Evolutionary conservation across 176 grass and related monocot species (phyloP), one percentile per base, ranked within the genome.

Genomic region (Puya raimondii): DNA sequence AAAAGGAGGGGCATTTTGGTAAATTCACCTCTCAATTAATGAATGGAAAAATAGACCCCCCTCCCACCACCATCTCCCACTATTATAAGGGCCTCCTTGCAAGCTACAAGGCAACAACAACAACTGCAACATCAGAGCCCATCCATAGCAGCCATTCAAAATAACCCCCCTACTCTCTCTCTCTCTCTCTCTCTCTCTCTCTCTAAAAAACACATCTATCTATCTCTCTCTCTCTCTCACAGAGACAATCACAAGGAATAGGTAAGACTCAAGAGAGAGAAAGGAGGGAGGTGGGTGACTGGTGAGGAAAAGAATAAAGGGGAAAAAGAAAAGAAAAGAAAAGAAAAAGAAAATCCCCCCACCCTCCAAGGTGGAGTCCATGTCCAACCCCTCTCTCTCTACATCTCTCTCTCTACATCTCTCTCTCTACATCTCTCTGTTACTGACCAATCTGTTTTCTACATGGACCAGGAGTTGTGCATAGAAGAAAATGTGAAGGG

Each of bases 351-450:
- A 7, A 85, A 85, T 80, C 82, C 77, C 82, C 77, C 67, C 72
- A 85, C 82, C 82, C 53, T 85, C 66, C 72, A 76, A 80, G 75
- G 61, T 49, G 67, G 18, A 85, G 66, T 69, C 51, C 67, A 80
- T 71, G 58, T 71, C 77, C 72, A 69, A 71, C 65, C 72, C 23
- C 66, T 52, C 70, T 23, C 63, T 53, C 67, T 14, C 23, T n/a
- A n/a, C n/a, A n/a, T 66, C 63, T 16, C 68, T 65, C 70, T 67
- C 51, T 49, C 69, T 23, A 47, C 14, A 23, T 47, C 33, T 14
- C 25, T 74, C 53, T 69, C 71, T 42, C 33, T 6, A 42, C 33
- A 42, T 42, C 33, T 42, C 33, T 42, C 3, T 42, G 6, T 42
- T 42, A 6, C 33, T 42, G 5, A 42, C 33, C 33, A 42, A 42